Evolutionary conservation across 768 basidiomycete genomes (phyloP), one percentile per base, ranked within the genome.

Genomic region (Tylopilus plumbeoviolaceoides): DNA sequence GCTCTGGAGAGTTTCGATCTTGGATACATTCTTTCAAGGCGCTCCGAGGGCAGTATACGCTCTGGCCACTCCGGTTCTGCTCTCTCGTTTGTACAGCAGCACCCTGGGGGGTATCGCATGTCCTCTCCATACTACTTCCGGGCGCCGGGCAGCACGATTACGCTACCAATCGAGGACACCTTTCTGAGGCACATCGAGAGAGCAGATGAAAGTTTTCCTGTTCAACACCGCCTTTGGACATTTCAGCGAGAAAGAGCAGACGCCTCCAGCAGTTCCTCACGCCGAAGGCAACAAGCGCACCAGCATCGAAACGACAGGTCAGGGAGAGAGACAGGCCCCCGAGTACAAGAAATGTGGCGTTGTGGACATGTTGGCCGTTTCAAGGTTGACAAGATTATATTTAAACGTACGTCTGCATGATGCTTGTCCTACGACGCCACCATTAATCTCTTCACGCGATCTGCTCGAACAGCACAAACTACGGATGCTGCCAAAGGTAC

Each of bases 291-390:
- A 57, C 41, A 57, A 31, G 35, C 46, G 11, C 55, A 53, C 4
- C 43, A 62, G 44, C 42, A 63, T 39, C 55, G 38, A 38, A 7
- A 41, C 8, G 58, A 61, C n/a, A 61, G 62, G 33, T 31, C 42
- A 20, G 54, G 33, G 8, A 62, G 59, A 21, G 64, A 64, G 21
- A 51, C 58, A 25, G 36, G 59, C 33, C 59, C 68, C 3, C 58
- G 65, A 21, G 47, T 62, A 23, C 79, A 82, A 52, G 88, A 90
- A 59, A 71, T 82, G 53, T 91, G 88, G 89, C 71, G 73, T 45
- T 86, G 83, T 59, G 76, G 77, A 10, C 70, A 79, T 33, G 76
- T 84, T 36, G 88, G 88, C 12, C 72, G 77, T 50, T 88, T 83
- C 68, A 84, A 75, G 64, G 83, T 89, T 7, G 76, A 78, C 39